Evolutionary conservation across 371 early-diverging fungal genomes (phyloP).

Genomic region (Mortierella sp.): DNA sequence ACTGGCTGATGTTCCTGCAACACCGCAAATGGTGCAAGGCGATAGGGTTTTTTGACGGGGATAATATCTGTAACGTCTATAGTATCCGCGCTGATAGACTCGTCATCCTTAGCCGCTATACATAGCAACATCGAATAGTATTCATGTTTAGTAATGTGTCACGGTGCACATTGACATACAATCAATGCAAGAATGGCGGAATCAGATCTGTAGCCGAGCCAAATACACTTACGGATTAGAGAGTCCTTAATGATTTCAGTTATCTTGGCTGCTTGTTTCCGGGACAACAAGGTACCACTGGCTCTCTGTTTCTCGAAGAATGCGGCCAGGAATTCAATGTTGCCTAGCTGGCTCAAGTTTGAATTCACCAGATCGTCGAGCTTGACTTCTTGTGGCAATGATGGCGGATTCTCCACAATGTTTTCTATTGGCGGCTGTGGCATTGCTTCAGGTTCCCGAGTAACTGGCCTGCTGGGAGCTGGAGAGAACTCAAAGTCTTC

Average conservation of each 20-base stretch:
- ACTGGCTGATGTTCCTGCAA: slow-evolving; percentile 15
- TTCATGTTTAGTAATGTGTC: no score
- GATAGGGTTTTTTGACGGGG: not conserved
- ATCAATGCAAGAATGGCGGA: not conserved
- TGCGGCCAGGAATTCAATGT: slow-evolving; percentile 21
- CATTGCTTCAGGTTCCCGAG: not conserved
- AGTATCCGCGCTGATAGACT: not conserved
- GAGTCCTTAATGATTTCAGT: slow-evolving; percentile 29
- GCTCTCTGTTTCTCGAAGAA: slow-evolving; percentile 27
- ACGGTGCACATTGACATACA: no score
- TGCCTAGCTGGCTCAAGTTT: slow-evolving; percentile 4
- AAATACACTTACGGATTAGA: slow-evolving; percentile 21
- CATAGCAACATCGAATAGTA: slow-evolving; percentile 2
- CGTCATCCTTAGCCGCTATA: not conserved
- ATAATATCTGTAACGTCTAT: not conserved
- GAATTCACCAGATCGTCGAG: not conserved
- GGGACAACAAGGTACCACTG: slow-evolving; percentile 18
- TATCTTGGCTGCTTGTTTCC: slow-evolving; percentile 25
- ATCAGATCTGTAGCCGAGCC: not conserved
- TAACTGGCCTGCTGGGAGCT: slow-evolving; percentile 22
- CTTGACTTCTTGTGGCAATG: slow-evolving; percentile 14
- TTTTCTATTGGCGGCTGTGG: slow-evolving; percentile 11
- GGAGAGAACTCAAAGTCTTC: slow-evolving; percentile 36
- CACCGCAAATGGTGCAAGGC: slow-evolving; percentile 19
- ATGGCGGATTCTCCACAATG: slow-evolving; percentile 21